phyloP scores from a whole-genome alignment of 2,329 filamentous ascomycete species.

The Chaetomium sp. region DNA sequence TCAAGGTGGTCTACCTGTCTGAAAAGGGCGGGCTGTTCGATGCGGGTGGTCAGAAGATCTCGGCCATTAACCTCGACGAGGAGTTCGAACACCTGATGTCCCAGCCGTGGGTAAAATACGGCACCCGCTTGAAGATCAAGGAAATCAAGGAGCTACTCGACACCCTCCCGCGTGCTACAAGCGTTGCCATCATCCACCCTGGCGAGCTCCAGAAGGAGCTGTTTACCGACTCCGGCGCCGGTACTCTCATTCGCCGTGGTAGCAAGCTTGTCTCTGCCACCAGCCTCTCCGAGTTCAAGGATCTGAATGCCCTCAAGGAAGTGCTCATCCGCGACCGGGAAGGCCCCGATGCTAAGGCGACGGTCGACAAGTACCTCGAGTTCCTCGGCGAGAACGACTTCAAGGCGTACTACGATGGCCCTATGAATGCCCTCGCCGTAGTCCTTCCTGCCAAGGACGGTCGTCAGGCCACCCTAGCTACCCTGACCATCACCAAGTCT shows the following conservation, averaged over 20 bases:
- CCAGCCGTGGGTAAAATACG: constrained; percentile 91
- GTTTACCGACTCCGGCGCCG: constrained; percentile 91
- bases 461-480: constrained; percentile 75
- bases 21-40: constrained; percentile 97
- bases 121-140: constrained; percentile 92
- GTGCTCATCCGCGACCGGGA: constrained; percentile 76
- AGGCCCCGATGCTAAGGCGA: constrained; percentile 72
- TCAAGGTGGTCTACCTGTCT: constrained; percentile 98
- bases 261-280: constrained; percentile 77
- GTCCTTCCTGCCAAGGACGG: constrained; percentile 68
- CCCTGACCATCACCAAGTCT: constrained; percentile 86
- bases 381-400: constrained; percentile 72
- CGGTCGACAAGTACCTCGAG: constrained; percentile 80
- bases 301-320: constrained; percentile 70
- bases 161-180: constrained; percentile 82
- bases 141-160: constrained; percentile 93
- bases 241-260: constrained; percentile 84
- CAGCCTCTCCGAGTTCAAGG: constrained; percentile 66
- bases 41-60: constrained; percentile 89
- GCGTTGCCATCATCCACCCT: constrained; percentile 95
- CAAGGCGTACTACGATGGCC: constrained; percentile 90
- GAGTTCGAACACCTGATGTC: constrained; percentile 91
- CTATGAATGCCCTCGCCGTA: constrained; percentile 86
- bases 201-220: constrained; percentile 93
- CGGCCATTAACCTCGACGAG: constrained; percentile 93